Evolutionary conservation across 169 alveolate genomes (phyloP), one percentile per base, ranked within the genome.

Genomic region (Plasmodium vinckei): DNA sequence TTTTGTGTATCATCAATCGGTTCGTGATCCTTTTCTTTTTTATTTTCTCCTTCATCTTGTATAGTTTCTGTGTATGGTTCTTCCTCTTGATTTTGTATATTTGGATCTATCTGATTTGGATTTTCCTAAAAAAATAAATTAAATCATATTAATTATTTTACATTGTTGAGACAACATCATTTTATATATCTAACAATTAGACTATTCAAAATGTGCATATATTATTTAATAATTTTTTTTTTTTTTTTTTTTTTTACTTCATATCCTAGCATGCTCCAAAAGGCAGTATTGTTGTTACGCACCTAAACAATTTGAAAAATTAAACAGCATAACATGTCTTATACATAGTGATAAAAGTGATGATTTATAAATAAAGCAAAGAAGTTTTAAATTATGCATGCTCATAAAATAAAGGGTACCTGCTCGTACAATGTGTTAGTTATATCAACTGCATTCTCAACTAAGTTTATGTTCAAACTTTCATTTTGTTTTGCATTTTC

Each of bases 211-310:
- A 7, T 33, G 42, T 33, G 42, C 42, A 33, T 69, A 33, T 6
- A 9, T 3, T 5, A 15, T 54, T 53, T 9, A 27, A 0, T 25
- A 5, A 10, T 71, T 65, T 33, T 15, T 42, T 65, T 39, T 15
- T n/a, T n/a, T 42, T 13, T 69, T 49, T 21, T 23, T 23, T 23
- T 46, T 64, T 39, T 60, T 68, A 84, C 91, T 53, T 67, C 91
- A 57, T 67, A 84, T 51, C 91, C 91, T 13, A 84, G 33, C 0
- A 84, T 84, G 33, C 54, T 84, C 91, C 91, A 84, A 60, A 84
- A 60, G 23, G 77, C 59, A 54, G 27, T 39, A 10, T 67, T 68
- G 15, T 44, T 57, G 56, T 27, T 70, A 9, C 57, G 17, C 13
- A 23, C 73, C 91, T 84, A 42, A 42, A 15, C 15, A 84, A 68